Base-by-base conservation (phyloP, 495 filamentous ascomycete species). In the Daldinia loculata region DNA sequence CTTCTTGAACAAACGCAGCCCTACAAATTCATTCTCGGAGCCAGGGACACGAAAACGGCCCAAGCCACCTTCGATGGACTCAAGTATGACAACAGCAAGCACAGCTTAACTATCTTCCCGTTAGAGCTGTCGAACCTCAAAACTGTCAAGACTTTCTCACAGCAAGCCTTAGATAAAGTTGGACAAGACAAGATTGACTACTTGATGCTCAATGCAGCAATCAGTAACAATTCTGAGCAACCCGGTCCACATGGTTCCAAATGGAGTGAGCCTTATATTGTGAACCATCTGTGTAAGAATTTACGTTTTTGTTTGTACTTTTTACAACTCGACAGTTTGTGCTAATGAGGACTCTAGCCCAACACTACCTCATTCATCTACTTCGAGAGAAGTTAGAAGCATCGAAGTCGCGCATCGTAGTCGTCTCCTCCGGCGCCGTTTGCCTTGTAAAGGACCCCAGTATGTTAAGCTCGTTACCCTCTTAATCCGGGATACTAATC, bases 11-110 rank as follows among this genome's bases (percentile, higher is more conserved):
- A 82, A 53, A 48, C 77, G 5, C 80, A 78, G 56, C 77, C 80
- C 0, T 80, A 83, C 68, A 78, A 75, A n/a, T 76, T 84, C 61
- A 80, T 84, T 61, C 76, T 84, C 51, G 82, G 81, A 29, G 82
- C 79, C 4, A 78, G 82, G 8, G 77, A 84, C 51, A 66, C 75
- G 2, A 30, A 74, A 67, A 69, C 67, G 3, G 77, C 81, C 19
- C 63, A 77, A 48, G 72, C 74, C 29, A 81, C 79, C 8, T 84
- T 77, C 68, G 72, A 77, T 62, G 56, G 43, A 0, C 75, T 83
- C 60, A 69, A 67, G 4, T 79, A 76, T 53, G 78, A 80, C 76
- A 61, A 22, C 55, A 51, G 61, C 57, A 77, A 70, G 27, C 78
- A 84, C 69, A 75, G 57, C 55, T 56, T 84, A 19, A 80, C 75